These are phyloP conservation scores for Diaporthe velutina DNA, from an alignment of 2,329 filamentous ascomycete species.

Conservation along the genomic window DNA sequence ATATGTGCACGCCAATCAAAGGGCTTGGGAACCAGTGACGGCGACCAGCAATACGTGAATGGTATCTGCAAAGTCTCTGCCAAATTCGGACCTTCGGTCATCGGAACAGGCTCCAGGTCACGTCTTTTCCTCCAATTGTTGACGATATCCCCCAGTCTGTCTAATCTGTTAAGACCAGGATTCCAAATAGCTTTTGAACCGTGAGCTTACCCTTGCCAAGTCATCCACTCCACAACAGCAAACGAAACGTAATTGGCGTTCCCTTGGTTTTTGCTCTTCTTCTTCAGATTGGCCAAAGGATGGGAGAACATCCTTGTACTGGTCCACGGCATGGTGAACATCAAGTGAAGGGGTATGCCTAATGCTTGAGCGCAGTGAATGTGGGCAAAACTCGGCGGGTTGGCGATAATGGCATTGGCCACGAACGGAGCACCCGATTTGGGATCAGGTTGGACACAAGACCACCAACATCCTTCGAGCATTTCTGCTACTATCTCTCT, in stretches of 20 bases:
- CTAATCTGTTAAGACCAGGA: background rate
- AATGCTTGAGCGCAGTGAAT: background rate
- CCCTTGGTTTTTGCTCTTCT: background rate
- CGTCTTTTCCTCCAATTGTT: background rate
- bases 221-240: background rate
- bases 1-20: background rate
- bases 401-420: background rate
- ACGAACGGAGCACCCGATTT: constrained; percentile 51
- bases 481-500: constrained; percentile 49
- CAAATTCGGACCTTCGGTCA: background rate
- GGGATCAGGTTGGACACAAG: constrained; percentile 46
- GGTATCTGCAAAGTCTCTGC: background rate
- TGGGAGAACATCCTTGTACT: background rate
- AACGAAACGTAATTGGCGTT: background rate
- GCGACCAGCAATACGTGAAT: background rate
- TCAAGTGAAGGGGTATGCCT: background rate
- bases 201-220: background rate
- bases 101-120: background rate
- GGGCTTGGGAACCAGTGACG: background rate
- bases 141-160: background rate
- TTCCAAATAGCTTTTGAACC: fast-evolving
- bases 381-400: background rate
- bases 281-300: background rate
- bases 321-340: constrained; percentile 1
- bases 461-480: constrained; percentile 48